phyloP scores from a whole-genome alignment of 2,329 filamentous ascomycete genomes.

The Colletotrichum sp. region DNA sequence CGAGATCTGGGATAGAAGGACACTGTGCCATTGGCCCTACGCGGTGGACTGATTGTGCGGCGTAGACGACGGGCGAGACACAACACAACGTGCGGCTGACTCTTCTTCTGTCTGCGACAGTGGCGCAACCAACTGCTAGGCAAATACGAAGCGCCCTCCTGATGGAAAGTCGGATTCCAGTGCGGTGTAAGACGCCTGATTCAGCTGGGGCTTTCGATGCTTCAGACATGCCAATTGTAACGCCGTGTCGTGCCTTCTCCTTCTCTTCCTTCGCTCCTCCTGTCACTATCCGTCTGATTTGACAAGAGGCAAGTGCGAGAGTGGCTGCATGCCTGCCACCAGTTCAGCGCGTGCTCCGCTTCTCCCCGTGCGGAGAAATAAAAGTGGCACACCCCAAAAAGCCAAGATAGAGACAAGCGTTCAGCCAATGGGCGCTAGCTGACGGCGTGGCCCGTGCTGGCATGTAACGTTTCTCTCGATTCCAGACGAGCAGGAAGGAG shows the following conservation, averaged over 20 bases:
- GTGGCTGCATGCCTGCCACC: neutral
- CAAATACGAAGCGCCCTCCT: neutral
- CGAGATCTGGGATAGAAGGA: neutral
- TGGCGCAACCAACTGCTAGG: neutral
- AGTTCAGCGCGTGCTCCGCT: neutral
- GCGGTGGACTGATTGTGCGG: neutral
- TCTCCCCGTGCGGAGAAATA: slow-evolving; percentile 8
- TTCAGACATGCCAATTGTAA: neutral
- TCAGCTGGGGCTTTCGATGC: neutral
- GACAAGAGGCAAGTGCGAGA: neutral
- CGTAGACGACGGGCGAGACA: neutral
- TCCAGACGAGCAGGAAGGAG: neutral
- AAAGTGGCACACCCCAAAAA: neutral
- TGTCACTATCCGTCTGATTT: neutral
- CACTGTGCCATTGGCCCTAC: neutral
- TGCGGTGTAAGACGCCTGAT: neutral
- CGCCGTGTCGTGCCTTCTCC: neutral
- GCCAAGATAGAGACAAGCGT: slow-evolving; percentile 9
- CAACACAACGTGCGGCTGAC: neutral
- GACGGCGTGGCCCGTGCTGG: neutral
- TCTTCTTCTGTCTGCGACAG: neutral
- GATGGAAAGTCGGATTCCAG: neutral
- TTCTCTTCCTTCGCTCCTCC: neutral
- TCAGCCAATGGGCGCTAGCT: neutral
- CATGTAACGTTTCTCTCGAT: slow-evolving; percentile 26